Evolutionary conservation across 1,139 yeast species (phyloP), one percentile per base, ranked within the genome.

Genomic region (Suhomyces wounanorum): DNA sequence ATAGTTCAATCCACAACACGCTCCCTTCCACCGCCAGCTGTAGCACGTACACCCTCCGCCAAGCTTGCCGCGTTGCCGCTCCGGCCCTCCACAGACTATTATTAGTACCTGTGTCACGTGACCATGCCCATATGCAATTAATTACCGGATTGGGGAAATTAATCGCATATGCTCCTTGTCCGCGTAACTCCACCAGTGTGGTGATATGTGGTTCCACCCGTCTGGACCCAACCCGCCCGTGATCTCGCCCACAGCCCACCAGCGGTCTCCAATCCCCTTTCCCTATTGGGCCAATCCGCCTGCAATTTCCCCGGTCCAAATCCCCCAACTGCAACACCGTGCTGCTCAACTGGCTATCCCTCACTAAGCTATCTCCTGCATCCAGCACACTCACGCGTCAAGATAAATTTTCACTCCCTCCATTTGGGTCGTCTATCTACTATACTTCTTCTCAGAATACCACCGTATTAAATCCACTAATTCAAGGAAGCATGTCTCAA

Each of bases 381-480:
- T 44, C 46, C 42, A 33, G n/a, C 10, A 17, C 3, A 10, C 48
- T 14, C 46, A 47, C 53, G 53, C 51, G 53, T 50, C 46, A 45
- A 23, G 47, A 49, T 49, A 49, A 49, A 49, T 49, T 49, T 49
- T 49, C 52, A 49, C 48, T 48, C 48, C 44, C 48, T 25, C 49
- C 42, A 46, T 39, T 36, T 39, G 41, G 41, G 41, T 39, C 41
- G 41, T 39, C 41, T 39, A 39, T 48, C 47, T 39, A 46, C 45
- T 44, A 18, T 26, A 44, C 42, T 40, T 44, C 47, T 44, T 44
- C 42, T 37, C 33, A 16, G 43, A 35, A 43, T 36, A 28, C 23
- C 26, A 17, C 40, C 3, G 21, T 23, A 13, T 10, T 3, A 13
- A n/a, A 18, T 7, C n/a, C 21, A 35, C 23, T 21, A 33, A 35